Conservation (phyloP, 2,329 filamentous ascomycete species). For the Apiospora pterosperma region DNA sequence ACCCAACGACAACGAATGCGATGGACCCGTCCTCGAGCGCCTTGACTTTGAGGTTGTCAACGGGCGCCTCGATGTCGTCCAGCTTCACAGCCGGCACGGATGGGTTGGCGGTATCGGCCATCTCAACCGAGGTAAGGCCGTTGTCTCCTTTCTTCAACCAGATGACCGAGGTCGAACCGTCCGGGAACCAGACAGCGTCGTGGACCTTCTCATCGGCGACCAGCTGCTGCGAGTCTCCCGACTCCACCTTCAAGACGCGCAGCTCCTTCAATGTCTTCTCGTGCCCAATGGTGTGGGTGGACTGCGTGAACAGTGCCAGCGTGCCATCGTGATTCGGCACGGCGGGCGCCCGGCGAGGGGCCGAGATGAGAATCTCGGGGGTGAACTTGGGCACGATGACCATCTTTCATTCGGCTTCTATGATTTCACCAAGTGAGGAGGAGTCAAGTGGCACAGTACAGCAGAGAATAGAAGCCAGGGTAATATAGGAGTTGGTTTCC, state of each 20-base stretch:
- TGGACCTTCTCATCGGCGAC: slow-evolving; percentile 24
- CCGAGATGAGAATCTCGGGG: slow-evolving; percentile 28
- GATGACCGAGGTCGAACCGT: slow-evolving; percentile 24
- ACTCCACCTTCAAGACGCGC: slow-evolving; percentile 30
- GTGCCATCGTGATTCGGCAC: slow-evolving; percentile 38
- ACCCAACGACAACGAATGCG: slow-evolving; percentile 32
- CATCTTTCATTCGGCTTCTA: background rate
- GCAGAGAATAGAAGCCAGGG: background rate
- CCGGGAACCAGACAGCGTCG: slow-evolving; percentile 34
- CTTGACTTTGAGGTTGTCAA: slow-evolving; percentile 31
- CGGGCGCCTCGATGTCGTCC: slow-evolving; percentile 28
- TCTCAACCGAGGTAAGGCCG: slow-evolving; percentile 29
- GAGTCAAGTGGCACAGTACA: background rate
- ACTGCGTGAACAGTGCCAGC: slow-evolving; percentile 37
- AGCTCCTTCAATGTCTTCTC: slow-evolving; percentile 29
- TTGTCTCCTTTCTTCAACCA: slow-evolving; percentile 26
- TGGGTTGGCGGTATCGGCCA: slow-evolving; percentile 19
- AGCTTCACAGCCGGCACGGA: slow-evolving; percentile 21
- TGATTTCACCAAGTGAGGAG: background rate
- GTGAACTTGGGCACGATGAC: slow-evolving; percentile 22
- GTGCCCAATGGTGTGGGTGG: slow-evolving; percentile 29
- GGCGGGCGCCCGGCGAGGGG: slow-evolving; percentile 28
- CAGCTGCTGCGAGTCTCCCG: slow-evolving; percentile 22
- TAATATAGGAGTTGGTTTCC: background rate
- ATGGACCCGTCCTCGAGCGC: slow-evolving; percentile 29